phyloP scores from a whole-genome alignment of 768 basidiomycete species.

The Russula vinacea region DNA sequence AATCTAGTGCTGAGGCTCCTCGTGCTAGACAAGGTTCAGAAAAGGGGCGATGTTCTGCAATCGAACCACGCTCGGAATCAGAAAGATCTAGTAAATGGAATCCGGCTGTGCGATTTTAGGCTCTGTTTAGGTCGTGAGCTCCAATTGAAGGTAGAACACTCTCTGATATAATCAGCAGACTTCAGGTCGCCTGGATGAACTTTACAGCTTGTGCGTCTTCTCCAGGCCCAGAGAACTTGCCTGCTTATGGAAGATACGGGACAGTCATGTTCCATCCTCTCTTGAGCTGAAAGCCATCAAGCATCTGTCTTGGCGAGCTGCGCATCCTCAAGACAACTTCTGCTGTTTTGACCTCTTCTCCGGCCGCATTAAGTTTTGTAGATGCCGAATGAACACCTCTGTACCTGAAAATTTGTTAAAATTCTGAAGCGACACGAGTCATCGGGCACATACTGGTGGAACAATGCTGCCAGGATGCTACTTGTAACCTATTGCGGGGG shows the following conservation, averaged over 20 bases:
- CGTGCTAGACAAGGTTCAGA: neutral
- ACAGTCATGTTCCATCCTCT: conserved; percentile 84
- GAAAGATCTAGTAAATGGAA: too few species aligned
- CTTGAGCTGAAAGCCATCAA: conserved; percentile 85
- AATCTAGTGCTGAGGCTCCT: neutral
- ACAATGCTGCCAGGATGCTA: too few species aligned
- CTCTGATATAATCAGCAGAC: conserved; percentile 33
- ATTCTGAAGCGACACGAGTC: neutral
- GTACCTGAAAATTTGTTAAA: conserved; percentile 50
- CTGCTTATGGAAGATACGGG: conserved; percentile 50
- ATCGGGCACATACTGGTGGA: too few species aligned
- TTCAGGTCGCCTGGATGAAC: neutral
- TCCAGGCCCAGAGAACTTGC: neutral
- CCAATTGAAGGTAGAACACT: too few species aligned
- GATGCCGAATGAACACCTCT: conserved; percentile 78
- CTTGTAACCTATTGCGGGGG: too few species aligned
- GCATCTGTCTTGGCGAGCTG: conserved; percentile 74
- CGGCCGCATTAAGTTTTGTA: conserved; percentile 59
- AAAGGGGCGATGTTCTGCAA: neutral
- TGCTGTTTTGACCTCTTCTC: conserved; percentile 72
- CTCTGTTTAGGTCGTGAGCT: too few species aligned
- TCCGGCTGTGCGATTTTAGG: too few species aligned
- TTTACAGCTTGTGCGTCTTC: neutral
- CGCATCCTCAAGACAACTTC: conserved; percentile 70
- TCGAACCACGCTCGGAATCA: neutral